Base-by-base conservation (phyloP, 1,139 yeast genomes). In the Yamadazyma siamensis region DNA sequence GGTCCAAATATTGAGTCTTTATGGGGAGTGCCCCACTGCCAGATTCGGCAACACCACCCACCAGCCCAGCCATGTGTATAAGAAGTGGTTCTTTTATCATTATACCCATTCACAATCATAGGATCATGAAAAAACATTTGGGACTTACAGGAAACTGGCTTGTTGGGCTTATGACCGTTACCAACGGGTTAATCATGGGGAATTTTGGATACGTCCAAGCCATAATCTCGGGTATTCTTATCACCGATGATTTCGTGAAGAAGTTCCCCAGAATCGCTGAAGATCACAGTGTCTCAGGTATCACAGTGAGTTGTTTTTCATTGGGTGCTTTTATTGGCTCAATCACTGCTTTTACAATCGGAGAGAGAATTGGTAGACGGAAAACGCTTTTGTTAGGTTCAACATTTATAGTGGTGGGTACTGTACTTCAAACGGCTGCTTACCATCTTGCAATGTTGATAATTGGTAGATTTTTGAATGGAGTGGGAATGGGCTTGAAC, bases 201-300 rank as follows among this genome's bases (percentile, higher is more conserved):
- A 40, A 40, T 41, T 81, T 81, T 49, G 89, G 89, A 33, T 80
- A 79, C 45, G 87, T 80, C 50, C 88, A 81, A 54, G 88, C 88
- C 47, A 70, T 81, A 33, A 77, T 78, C 80, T 70, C 80, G 12
- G 81, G 83, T 43, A 61, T 77, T 29, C 75, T 62, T 42, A 52
- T 57, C 30, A 43, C 65, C 25, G 61, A 60, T 33, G 46, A 55
- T 43, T 51, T 63, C 45, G 53, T 60, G 27, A 35, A 43, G 31
- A 41, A 45, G 34, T 51, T 55, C 54, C 48, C 54, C 21, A 42
- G 48, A 35, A 55, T 61, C 24, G 49, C 49, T 16, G 48, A 52
- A 7, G 44, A 61, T 33, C 49, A 65, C 3, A 61, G 67, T 13
- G 48, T 59, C 26, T 65, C 61, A 34, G 73, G 71, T 27, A 66